Percentiles rank a stretch among this genome's conserved stretches.
Evolutionary conservation across 2,329 filamentous ascomycete species (phyloP).

Genomic region (Bisporella sp.): DNA sequence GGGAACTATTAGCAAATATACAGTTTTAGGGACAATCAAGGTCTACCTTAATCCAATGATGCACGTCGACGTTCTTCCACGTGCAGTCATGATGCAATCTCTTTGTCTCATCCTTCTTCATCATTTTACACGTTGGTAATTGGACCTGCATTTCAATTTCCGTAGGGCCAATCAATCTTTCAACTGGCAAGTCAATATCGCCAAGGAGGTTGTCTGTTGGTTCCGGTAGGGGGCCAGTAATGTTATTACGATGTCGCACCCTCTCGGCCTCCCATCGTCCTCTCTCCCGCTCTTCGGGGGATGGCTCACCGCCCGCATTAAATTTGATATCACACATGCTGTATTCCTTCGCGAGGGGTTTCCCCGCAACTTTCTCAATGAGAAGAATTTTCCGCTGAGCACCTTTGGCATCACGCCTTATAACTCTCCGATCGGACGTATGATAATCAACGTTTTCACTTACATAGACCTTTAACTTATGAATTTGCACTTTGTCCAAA

Average conservation of each 20-base stretch:
- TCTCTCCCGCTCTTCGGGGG: constrained; percentile 36
- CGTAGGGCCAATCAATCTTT: constrained; percentile 53
- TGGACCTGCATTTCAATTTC: constrained; percentile 73
- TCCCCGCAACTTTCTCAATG: constrained; percentile 65
- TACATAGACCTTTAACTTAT: constrained; percentile 66
- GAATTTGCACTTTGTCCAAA: constrained; percentile 66
- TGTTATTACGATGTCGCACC: constrained; percentile 41
- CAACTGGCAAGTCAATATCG: constrained; percentile 46
- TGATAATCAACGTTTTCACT: constrained; percentile 69
- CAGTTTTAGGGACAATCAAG: background rate
- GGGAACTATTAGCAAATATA: background rate
- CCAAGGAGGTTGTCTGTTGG: constrained; percentile 56
- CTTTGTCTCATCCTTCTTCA: constrained; percentile 54
- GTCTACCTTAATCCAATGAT: constrained; percentile 70
- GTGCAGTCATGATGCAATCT: constrained; percentile 66
- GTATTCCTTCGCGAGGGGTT: constrained; percentile 55
- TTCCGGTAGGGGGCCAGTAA: constrained; percentile 33
- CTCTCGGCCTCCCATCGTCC: constrained; percentile 27
- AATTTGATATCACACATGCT: constrained; percentile 60
- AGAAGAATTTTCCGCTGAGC: constrained; percentile 59
- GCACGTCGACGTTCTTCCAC: constrained; percentile 66
- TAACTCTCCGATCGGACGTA: constrained; percentile 59
- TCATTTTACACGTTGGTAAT: constrained; percentile 61
- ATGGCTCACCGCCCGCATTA: constrained; percentile 58
- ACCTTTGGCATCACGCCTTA: constrained; percentile 50